Base-by-base conservation (phyloP, 2,329 filamentous ascomycete genomes). In the Dothistroma pini region DNA sequence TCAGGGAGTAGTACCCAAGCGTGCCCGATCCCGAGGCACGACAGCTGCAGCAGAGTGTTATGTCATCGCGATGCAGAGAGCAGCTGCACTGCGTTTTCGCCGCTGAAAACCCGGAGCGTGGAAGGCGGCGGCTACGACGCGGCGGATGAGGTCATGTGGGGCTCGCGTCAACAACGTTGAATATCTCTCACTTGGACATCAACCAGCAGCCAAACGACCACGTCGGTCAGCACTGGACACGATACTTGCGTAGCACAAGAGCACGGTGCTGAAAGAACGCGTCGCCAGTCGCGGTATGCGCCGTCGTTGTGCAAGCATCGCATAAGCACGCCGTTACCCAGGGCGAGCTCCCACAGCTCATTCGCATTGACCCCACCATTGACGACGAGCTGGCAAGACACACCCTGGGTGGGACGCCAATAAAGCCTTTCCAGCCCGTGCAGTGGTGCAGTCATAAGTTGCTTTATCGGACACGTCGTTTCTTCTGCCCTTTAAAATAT, bases 271-370 rank as follows among this genome's bases (percentile, higher is more conserved):
- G n/a, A 14, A n/a, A 19, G 16, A 19, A 19, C 4, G 14, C 14
- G 14, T 19, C 25, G 3, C 41, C n/a, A 19, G 4, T 51, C 22
- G 4, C 21, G 29, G 31, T 16, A n/a, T 53, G 51, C 38, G 12
- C 41, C n/a, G 22, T 29, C 21, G 54, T 49, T 19, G 54, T 41
- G 57, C 49, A 51, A 29, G 29, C 49, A 53, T 58, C 19, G 29
- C 57, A 58, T 58, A 58, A 58, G 57, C 57, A 58, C 21, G 48
- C 48, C 21, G 47, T 29, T 31, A 58, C 25, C 56, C 56, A 52
- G 53, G 32, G 53, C 10, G 9, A 25, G 34, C 32, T 35, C 21
- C 29, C 12, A 14, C 19, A 19, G 55, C 32, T 25, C 21, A 55
- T 21, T 12, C 35, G 31, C 32, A 31, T 19, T 41, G n/a, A 53